Evolutionary conservation across 2,329 filamentous ascomycete species (phyloP).

Genomic region (Epichloe gansuensis): DNA sequence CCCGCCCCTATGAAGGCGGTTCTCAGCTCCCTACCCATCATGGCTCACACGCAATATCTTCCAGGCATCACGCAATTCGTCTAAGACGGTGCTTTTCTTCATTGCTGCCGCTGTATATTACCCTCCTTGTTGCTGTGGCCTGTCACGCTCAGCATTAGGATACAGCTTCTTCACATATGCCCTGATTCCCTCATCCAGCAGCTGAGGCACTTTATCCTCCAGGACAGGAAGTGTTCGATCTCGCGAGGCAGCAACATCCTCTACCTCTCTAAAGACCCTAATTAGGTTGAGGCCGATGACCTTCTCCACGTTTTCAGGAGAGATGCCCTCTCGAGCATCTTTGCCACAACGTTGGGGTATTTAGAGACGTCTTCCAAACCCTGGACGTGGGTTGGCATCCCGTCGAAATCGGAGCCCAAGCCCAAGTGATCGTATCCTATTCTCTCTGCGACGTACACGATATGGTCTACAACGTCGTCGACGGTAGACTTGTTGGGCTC

Average conservation of each 20-base stretch:
- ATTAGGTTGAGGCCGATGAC: neutral
- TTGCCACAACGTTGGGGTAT: slow-evolving; percentile 40
- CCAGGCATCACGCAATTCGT: neutral
- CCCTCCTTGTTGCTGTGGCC: neutral
- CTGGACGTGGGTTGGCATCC: slow-evolving; percentile 46
- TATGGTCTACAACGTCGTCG: slow-evolving; percentile 61
- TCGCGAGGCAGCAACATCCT: neutral
- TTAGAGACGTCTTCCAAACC: slow-evolving; percentile 66
- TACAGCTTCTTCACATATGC: neutral
- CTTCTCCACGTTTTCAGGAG: neutral
- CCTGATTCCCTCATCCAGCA: neutral
- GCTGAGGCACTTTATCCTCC: neutral
- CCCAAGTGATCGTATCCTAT: slow-evolving; percentile 78
- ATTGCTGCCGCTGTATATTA: neutral
- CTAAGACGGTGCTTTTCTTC: neutral
- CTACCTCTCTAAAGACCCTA: neutral
- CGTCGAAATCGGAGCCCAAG: slow-evolving; percentile 75
- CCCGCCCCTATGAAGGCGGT: neutral
- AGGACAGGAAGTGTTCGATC: neutral
- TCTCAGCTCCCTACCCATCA: no score
- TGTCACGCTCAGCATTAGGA: neutral
- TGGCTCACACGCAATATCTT: neutral
- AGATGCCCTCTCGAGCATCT: slow-evolving; percentile 5
- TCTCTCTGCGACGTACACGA: slow-evolving; percentile 61
- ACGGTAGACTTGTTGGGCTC: slow-evolving; percentile 56